phyloP scores from a whole-genome alignment of 257 asterid species.

The Solanum ossicruentum region DNA sequence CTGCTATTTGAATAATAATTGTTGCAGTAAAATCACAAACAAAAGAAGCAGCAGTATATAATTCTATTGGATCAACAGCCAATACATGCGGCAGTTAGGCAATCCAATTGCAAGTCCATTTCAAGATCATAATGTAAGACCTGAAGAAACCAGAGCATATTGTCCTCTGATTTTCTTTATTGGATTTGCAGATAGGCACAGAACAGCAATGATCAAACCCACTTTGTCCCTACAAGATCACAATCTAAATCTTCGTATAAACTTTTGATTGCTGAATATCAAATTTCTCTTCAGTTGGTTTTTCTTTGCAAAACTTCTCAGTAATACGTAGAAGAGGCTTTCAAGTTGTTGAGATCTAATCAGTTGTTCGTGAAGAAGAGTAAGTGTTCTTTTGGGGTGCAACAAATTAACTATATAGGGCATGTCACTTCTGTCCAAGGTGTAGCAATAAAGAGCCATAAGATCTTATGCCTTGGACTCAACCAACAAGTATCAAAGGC shows the following conservation, averaged over 20 bases:
- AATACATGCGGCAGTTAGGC: neutral
- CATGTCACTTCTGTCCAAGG: no score
- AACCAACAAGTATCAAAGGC: no score
- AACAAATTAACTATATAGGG: no score
- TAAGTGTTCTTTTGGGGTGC: no score
- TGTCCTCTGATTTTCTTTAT: neutral
- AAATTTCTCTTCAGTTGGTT: neutral
- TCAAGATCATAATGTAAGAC: neutral
- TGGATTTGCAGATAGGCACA: neutral
- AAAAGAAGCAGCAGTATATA: neutral
- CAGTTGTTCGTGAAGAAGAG: no score
- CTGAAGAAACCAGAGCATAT: neutral
- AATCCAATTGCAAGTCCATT: neutral
- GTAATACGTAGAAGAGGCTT: neutral
- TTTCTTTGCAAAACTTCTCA: neutral
- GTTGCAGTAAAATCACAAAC: neutral
- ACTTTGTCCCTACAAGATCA: neutral
- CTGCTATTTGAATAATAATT: no score
- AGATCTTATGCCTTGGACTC: no score
- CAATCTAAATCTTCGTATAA: neutral
- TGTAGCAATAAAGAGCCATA: no score
- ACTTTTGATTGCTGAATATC: neutral
- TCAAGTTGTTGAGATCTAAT: no score
- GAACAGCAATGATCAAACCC: neutral
- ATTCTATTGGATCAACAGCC: neutral